phyloP scores from a whole-genome alignment of 441 rosid species.

The Lepidium campestre region DNA sequence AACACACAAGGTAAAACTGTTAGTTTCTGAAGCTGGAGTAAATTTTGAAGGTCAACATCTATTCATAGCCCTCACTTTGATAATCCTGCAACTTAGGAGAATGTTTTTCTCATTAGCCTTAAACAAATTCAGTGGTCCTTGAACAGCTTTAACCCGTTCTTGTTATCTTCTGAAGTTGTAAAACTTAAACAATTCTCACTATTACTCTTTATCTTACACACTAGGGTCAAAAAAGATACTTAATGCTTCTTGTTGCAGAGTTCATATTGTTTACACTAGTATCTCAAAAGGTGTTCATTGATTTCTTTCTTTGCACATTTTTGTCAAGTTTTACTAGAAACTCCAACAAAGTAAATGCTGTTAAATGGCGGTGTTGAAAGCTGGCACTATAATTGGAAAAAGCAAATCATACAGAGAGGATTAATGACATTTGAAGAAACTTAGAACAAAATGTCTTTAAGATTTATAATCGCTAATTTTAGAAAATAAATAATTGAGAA shows the following conservation, averaged over 20 bases:
- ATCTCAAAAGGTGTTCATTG: slow-evolving; percentile 7
- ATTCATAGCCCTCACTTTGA: slow-evolving; percentile 13
- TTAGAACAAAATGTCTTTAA: neutral
- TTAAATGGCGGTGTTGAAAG: slow-evolving; percentile 32
- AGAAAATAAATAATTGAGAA: neutral
- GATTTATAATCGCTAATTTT: neutral
- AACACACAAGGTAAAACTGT: slow-evolving; percentile 2
- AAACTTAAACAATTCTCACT: neutral
- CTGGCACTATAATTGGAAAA: slow-evolving; percentile 26
- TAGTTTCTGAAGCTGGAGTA: neutral
- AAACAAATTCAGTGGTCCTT: neutral
- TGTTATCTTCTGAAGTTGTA: neutral
- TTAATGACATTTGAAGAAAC: slow-evolving; percentile 13
- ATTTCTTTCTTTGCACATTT: slow-evolving; percentile 5
- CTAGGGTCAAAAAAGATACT: slow-evolving; percentile 1
- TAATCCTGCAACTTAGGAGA: neutral
- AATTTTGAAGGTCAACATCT: slow-evolving; percentile 15
- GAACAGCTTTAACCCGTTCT: neutral
- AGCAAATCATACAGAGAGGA: slow-evolving; percentile 20
- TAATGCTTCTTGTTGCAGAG: slow-evolving; percentile 14
- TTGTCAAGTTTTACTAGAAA: slow-evolving; percentile 20
- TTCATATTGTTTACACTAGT: neutral
- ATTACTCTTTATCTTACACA: neutral
- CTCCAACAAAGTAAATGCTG: slow-evolving; percentile 29
- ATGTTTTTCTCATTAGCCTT: neutral